These are phyloP conservation scores for Bothriochloa decipiens DNA, from an alignment of 176 grass and related monocot genomes.

Conservation along the genomic window DNA sequence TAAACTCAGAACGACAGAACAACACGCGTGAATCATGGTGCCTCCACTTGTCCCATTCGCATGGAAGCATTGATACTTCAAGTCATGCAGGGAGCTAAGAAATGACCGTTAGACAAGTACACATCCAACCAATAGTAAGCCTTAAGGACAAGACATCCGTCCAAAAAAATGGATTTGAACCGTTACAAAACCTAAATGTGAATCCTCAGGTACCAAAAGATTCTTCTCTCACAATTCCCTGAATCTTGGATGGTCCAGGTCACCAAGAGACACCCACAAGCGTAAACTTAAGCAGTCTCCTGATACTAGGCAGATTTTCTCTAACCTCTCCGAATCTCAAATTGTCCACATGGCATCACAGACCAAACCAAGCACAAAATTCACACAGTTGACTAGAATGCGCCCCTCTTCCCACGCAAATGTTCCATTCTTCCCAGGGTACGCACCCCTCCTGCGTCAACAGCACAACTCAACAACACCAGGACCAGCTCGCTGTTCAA, in stretches of 20 bases:
- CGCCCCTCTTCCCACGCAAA: background rate
- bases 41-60: background rate
- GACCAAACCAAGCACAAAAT: background rate
- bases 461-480: background rate
- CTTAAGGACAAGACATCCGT: constrained; percentile 1
- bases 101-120: background rate
- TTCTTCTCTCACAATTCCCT: background rate
- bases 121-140: constrained; percentile 10
- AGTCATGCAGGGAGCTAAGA: background rate
- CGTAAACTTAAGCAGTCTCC: background rate
- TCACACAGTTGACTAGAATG: background rate
- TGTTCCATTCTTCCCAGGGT: background rate
- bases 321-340: background rate
- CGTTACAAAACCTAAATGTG: constrained; percentile 7
- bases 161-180: background rate
- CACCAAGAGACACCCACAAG: background rate
- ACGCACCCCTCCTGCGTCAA: background rate
- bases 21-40: background rate
- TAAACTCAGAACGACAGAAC: constrained; percentile 17
- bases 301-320: background rate
- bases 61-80: background rate
- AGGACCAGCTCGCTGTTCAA: background rate
- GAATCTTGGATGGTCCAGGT: background rate
- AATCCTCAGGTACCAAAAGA: background rate
- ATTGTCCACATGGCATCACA: background rate